A percentile compares a stretch with the other conserved stretches of the same genome.
Conservation (phyloP, 169 alveolate species). For the Plasmodium billcollinsi region DNA sequence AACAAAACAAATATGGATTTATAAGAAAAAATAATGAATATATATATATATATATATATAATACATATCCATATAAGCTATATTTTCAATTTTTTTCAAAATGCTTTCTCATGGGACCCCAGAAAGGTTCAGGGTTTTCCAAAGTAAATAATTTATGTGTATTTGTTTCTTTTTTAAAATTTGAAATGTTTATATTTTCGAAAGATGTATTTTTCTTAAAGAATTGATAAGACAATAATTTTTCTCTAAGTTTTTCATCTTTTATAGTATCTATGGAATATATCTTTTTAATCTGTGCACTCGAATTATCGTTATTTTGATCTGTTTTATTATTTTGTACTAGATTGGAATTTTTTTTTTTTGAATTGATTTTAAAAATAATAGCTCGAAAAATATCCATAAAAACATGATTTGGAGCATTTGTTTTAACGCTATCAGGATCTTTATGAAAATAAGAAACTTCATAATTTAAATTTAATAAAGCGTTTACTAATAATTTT, state of each 20-base stretch:
- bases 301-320: neutral
- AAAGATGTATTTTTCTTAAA: slow-evolving; percentile 63
- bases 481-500: slow-evolving; percentile 55
- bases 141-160: slow-evolving; percentile 44
- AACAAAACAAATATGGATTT: no score
- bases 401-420: slow-evolving; percentile 90
- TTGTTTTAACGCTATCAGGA: slow-evolving; percentile 92
- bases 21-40: no score
- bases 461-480: slow-evolving; percentile 88
- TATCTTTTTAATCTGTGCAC: slow-evolving; percentile 9
- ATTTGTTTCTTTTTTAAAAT: slow-evolving; percentile 11
- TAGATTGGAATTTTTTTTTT: slow-evolving; percentile 5
- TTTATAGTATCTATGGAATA: slow-evolving; percentile 69
- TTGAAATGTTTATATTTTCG: slow-evolving; percentile 52
- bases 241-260: slow-evolving; percentile 59
- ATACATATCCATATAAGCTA: neutral
- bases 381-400: slow-evolving; percentile 90
- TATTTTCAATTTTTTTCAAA: slow-evolving; percentile 26
- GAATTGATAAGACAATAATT: slow-evolving; percentile 60
- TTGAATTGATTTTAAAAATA: slow-evolving; percentile 70
- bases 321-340: slow-evolving; percentile 6
- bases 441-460: slow-evolving; percentile 93
- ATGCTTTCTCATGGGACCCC: slow-evolving; percentile 77
- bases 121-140: slow-evolving; percentile 73
- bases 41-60: neutral